phyloP scores from a whole-genome alignment of 176 grass and related monocot genomes.

The Oryza australiensis region DNA sequence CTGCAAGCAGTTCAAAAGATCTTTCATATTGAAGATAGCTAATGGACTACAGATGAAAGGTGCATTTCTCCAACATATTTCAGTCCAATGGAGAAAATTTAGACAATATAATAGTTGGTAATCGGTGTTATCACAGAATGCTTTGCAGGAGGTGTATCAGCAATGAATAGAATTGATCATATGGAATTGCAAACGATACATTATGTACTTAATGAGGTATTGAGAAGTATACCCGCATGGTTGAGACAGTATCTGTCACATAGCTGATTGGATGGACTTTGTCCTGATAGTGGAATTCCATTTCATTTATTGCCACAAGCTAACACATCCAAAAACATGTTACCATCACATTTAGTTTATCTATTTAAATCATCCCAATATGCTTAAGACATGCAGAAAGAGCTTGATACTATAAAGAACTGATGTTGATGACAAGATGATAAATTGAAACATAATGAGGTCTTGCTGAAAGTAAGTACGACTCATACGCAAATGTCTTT shows the following conservation, averaged over 20 bases:
- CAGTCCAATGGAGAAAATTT: background rate
- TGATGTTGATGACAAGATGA: conserved; percentile 4
- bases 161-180: conserved; percentile 14
- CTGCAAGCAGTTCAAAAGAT: conserved; percentile 43
- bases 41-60: background rate
- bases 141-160: conserved; percentile 20
- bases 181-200: conserved; percentile 11
- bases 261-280: conserved; percentile 70
- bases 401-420: background rate
- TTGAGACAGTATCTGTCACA: conserved; percentile 55
- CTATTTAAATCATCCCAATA: conserved; percentile 8
- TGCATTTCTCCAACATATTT: conserved; percentile 10
- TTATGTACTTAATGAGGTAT: conserved; percentile 12
- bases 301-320: conserved; percentile 74
- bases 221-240: conserved; percentile 69
- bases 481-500: background rate
- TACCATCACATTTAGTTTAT: conserved; percentile 31
- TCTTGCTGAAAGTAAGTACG: conserved; percentile 10
- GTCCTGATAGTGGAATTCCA: conserved; percentile 83
- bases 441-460: conserved; percentile 16
- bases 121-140: conserved; percentile 5
- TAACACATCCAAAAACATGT: conserved; percentile 39
- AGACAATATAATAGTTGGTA: background rate
- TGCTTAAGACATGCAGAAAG: background rate
- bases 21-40: conserved; percentile 15